These are phyloP conservation scores for Coniochaeta prunicola DNA, from an alignment of 2,329 filamentous ascomycete genomes.

Conservation along the genomic window DNA sequence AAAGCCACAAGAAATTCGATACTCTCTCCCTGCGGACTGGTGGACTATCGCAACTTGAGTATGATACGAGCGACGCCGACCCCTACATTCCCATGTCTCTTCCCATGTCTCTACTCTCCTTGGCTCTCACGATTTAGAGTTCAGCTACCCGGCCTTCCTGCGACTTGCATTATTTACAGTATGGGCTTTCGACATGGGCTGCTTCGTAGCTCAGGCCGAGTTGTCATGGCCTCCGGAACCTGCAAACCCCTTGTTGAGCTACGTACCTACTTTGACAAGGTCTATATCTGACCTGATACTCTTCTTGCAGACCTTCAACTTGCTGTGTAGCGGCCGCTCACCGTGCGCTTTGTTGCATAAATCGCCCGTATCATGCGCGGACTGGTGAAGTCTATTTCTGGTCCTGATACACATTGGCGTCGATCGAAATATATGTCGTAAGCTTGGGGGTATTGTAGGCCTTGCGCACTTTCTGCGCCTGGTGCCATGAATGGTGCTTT, in stretches of 20 bases:
- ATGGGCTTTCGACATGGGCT: neutral
- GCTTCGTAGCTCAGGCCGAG: neutral
- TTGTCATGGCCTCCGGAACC: neutral
- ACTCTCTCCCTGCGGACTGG: neutral
- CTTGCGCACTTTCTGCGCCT: neutral
- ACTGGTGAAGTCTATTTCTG: neutral
- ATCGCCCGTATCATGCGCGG: neutral
- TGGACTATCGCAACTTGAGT: neutral
- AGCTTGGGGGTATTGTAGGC: neutral
- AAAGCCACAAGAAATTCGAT: neutral
- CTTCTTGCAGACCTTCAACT: too few species aligned
- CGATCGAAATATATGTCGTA: neutral
- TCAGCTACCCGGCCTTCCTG: too few species aligned
- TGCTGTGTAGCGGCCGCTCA: neutral
- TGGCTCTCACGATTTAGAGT: neutral
- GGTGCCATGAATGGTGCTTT: too few species aligned
- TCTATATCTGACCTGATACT: neutral
- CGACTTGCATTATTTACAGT: too few species aligned
- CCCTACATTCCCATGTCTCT: too few species aligned
- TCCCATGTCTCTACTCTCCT: too few species aligned
- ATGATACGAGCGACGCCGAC: too few species aligned
- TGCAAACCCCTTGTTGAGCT: neutral
- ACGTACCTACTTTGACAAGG: neutral
- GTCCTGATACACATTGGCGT: neutral
- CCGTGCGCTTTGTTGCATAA: neutral